A percentile compares a stretch with the other conserved stretches of the same genome.
phyloP scores from a whole-genome alignment of 1,284 basidiomycete genomes.

The Trametes polyzona region DNA sequence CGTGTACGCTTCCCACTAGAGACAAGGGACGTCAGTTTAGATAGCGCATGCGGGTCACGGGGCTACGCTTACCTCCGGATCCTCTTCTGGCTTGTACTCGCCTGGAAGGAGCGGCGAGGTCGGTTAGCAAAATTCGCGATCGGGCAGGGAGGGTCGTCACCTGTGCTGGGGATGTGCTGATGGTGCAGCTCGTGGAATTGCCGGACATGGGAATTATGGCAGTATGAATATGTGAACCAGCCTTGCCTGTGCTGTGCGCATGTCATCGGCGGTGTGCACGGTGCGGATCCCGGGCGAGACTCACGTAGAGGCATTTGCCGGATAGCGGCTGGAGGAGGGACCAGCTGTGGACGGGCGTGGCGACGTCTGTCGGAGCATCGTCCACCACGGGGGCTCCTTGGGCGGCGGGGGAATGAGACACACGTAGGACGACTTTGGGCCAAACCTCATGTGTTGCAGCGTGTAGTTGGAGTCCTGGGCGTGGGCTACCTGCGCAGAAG shows the following conservation, averaged over 20 bases:
- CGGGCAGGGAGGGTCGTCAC: conserved; percentile 42
- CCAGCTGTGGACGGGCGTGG: conserved; percentile 74
- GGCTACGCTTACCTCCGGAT: conserved; percentile 61
- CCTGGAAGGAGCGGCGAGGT: conserved; percentile 44
- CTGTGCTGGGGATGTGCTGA: conserved; percentile 63
- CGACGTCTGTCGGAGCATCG: conserved; percentile 55
- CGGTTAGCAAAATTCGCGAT: conserved; percentile 28
- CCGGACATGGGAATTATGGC: conserved; percentile 86
- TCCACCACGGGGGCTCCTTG: conserved; percentile 50
- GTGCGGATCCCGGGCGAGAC: conserved; percentile 36
- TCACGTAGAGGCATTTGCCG: conserved; percentile 80
- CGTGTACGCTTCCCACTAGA: conserved; percentile 81
- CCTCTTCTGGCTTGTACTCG: conserved; percentile 77
- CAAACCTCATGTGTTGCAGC: conserved; percentile 74
- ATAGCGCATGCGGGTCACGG: conserved; percentile 31
- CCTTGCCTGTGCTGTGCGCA: conserved; percentile 72
- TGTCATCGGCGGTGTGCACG: conserved; percentile 15
- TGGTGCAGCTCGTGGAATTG: conserved; percentile 81
- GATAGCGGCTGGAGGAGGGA: conserved; percentile 75
- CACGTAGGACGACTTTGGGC: conserved; percentile 65
- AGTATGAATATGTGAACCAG: conserved; percentile 97
- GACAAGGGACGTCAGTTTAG: conserved; percentile 20
- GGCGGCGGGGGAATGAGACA: conserved; percentile 75
- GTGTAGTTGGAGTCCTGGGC: conserved; percentile 37
- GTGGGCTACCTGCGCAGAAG: conserved; percentile 30